A percentile compares a stretch with the other conserved stretches of the same genome.
These are phyloP conservation scores for Sporopachydermia lactativora DNA, from an alignment of 805 yeast genomes.

Conservation along the genomic window DNA sequence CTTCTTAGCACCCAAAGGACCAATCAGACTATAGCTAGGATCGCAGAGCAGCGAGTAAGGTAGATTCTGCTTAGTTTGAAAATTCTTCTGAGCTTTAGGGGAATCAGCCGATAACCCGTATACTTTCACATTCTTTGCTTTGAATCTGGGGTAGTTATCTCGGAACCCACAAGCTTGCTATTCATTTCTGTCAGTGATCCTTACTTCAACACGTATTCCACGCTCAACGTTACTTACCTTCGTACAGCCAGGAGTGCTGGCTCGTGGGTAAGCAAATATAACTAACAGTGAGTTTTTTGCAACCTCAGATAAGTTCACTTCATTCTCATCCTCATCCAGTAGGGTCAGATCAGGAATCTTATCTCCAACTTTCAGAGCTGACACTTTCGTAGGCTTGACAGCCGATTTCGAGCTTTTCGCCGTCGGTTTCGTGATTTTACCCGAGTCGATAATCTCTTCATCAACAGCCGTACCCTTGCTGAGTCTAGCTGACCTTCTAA, in stretches of 20 bases:
- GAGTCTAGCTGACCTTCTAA: not conserved
- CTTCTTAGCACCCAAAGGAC: conserved; percentile 72
- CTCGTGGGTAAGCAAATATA: conserved; percentile 75
- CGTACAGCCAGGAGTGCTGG: conserved; percentile 94
- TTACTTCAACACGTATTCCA: not conserved
- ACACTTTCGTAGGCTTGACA: too few species aligned
- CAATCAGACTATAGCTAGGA: conserved; percentile 55
- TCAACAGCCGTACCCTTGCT: too few species aligned
- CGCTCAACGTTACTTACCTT: conserved; percentile 19
- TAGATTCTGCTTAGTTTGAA: conserved; percentile 57
- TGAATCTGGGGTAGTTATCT: conserved; percentile 40
- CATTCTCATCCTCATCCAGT: conserved; percentile 55
- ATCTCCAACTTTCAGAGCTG: conserved; percentile 50
- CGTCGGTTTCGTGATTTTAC: too few species aligned
- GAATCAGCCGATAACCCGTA: conserved; percentile 77
- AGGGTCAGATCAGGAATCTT: conserved; percentile 50
- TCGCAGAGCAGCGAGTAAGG: conserved; percentile 69
- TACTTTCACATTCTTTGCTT: conserved; percentile 38
- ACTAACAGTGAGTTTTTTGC: conserved; percentile 32
- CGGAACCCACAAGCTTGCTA: conserved; percentile 80
- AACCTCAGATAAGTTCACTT: conserved; percentile 32
- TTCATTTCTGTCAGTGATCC: not conserved
- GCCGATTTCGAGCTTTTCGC: too few species aligned
- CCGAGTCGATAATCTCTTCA: too few species aligned
- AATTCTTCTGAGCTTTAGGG: conserved; percentile 64